Percentiles rank a stretch among this genome's conserved stretches.
These are phyloP conservation scores for Gonium pectorale DNA, from an alignment of 139 green algal species.

Conservation along the genomic window DNA sequence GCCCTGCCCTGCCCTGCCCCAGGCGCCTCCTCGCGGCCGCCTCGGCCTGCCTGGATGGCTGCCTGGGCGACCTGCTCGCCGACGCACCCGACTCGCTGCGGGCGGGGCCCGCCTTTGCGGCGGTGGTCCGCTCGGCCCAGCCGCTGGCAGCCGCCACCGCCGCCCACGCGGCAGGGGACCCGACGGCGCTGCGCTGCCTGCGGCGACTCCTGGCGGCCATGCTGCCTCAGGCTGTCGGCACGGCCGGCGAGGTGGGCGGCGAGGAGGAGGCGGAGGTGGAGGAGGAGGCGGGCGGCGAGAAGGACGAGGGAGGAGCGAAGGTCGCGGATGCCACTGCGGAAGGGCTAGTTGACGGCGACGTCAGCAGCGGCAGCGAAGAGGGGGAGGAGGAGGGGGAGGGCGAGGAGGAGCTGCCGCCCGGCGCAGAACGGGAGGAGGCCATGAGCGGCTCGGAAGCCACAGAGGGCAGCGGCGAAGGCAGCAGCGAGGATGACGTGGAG, in stretches of 20 bases:
- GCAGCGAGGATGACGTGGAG: background rate
- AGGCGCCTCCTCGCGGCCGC: slow-evolving; percentile 9
- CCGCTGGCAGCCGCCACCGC: slow-evolving; percentile 55
- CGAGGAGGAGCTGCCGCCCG: no score
- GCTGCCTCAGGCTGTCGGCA: slow-evolving; percentile 51
- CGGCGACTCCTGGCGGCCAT: slow-evolving; percentile 69
- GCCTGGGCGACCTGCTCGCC: slow-evolving; percentile 25
- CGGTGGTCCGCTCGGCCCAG: background rate
- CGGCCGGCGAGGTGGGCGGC: background rate
- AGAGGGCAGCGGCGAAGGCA: slow-evolving; percentile 28
- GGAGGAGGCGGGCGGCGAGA: background rate
- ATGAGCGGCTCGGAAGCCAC: no score
- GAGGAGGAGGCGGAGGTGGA: background rate
- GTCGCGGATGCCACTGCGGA: background rate
- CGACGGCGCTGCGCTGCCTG: slow-evolving; percentile 48
- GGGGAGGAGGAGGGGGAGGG: background rate
- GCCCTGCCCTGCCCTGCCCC: no score
- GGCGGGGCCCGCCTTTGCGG: background rate
- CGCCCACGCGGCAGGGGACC: slow-evolving; percentile 30
- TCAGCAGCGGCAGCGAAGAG: background rate
- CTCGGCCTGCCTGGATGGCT: background rate
- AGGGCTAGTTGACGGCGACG: background rate
- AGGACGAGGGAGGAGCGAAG: background rate
- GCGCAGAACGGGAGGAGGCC: no score
- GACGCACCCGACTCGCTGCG: slow-evolving; percentile 2